Percentiles rank a stretch among this genome's conserved stretches.
Evolutionary conservation across 805 yeast genomes (phyloP).

Genomic region (Pichia exigua): DNA sequence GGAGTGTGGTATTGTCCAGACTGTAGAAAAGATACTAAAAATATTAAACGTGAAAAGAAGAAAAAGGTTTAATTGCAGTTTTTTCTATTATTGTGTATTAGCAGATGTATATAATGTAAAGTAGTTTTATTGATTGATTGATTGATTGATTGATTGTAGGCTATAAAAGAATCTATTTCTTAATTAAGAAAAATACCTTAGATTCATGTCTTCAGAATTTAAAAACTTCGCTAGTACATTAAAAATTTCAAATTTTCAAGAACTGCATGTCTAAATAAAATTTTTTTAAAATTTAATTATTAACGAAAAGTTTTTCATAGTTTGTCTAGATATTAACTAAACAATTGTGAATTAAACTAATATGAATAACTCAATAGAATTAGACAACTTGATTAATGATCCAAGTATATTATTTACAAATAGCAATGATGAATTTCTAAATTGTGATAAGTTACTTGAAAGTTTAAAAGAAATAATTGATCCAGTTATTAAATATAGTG

Average conservation of each 20-base stretch:
- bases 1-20: slow-evolving; percentile 97
- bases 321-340: not conserved
- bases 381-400: slow-evolving; percentile 7
- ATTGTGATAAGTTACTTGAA: slow-evolving; percentile 8
- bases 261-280: not conserved
- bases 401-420: slow-evolving; percentile 8
- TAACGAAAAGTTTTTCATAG: not conserved
- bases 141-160: not conserved
- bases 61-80: not conserved
- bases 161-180: not conserved
- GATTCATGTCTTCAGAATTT: not conserved
- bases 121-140: not conserved
- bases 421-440: not conserved
- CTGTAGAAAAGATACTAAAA: slow-evolving; percentile 37
- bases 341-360: not conserved
- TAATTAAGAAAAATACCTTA: not conserved
- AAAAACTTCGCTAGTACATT: not conserved
- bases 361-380: not conserved
- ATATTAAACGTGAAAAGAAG: slow-evolving; percentile 5
- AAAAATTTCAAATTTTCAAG: not conserved
- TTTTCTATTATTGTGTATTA: not conserved
- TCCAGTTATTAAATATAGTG: slow-evolving; percentile 27
- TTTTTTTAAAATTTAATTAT: not conserved
- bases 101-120: not conserved
- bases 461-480: slow-evolving; percentile 11